These are phyloP conservation scores for Bjerkandera adusta DNA, from an alignment of 1,284 basidiomycete genomes.

Conservation along the genomic window DNA sequence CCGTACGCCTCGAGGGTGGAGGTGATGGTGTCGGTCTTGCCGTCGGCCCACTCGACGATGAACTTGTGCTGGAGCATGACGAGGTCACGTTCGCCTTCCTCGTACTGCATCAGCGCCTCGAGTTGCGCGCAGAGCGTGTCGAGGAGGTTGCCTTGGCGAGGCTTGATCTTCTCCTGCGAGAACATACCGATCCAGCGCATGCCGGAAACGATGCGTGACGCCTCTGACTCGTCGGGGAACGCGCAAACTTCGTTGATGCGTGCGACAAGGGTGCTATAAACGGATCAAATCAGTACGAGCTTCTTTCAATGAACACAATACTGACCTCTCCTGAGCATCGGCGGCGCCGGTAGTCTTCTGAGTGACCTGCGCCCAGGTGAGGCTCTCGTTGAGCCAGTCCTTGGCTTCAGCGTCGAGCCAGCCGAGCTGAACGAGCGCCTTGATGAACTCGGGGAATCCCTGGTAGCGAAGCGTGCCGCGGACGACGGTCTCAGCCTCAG, in stretches of 20 bases:
- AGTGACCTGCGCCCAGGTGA: conserved; percentile 84
- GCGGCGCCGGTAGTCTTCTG: conserved; percentile 76
- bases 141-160: conserved; percentile 80
- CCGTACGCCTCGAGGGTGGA: conserved; percentile 94
- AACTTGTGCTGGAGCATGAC: conserved; percentile 99
- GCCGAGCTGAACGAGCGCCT: conserved; percentile 84
- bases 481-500: conserved; percentile 90
- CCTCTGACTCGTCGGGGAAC: conserved; percentile 73
- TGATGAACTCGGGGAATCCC: conserved; percentile 98
- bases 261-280: conserved; percentile 58
- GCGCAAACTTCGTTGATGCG: conserved; percentile 68
- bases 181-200: conserved; percentile 95
- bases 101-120: conserved; percentile 92
- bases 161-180: conserved; percentile 63
- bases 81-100: conserved; percentile 88
- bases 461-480: conserved; percentile 96
- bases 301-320: conserved; percentile 11
- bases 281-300: background rate
- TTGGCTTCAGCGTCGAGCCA: conserved; percentile 81
- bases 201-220: conserved; percentile 79
- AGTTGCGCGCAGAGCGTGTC: conserved; percentile 93
- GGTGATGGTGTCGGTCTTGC: conserved; percentile 81
- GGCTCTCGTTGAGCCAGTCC: conserved; percentile 73
- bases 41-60: conserved; percentile 83
- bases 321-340: conserved; percentile 70